Evolutionary conservation across 305 asterid species (phyloP).

Genomic region (Solanum hybrid): DNA sequence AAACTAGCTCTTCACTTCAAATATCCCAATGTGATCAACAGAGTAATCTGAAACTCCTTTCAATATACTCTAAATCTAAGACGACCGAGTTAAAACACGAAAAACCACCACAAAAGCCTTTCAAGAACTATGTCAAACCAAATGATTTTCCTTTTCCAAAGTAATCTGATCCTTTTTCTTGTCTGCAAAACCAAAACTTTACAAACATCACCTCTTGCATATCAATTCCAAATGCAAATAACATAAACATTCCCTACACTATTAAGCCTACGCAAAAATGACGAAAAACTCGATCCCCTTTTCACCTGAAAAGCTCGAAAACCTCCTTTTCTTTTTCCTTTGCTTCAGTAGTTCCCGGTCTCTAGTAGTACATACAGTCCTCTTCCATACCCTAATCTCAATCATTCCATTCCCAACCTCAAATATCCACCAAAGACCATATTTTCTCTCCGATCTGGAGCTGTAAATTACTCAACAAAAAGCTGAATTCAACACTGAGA

Average conservation of each 20-base stretch:
- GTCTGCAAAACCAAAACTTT: background rate
- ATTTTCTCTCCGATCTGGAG: background rate
- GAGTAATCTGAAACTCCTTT: background rate
- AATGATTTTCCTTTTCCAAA: background rate
- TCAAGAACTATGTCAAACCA: constrained; percentile 7
- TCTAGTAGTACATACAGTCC: constrained; percentile 6
- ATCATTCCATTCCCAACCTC: constrained; percentile 5
- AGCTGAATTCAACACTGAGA: background rate
- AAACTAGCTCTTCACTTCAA: constrained; percentile 1
- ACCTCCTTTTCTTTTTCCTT: background rate
- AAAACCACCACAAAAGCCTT: background rate
- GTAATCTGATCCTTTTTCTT: constrained; percentile 6
- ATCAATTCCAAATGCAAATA: background rate
- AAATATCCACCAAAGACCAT: background rate
- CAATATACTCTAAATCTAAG: background rate
- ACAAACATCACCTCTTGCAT: background rate
- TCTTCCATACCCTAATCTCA: constrained; percentile 13
- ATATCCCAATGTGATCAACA: background rate
- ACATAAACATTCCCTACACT: background rate
- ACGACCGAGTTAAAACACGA: background rate
- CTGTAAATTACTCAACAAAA: background rate
- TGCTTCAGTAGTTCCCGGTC: background rate
- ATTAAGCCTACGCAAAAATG: background rate
- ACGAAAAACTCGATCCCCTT: background rate
- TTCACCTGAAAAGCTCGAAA: background rate